A percentile compares a stretch with the other conserved stretches of the same genome.
These are phyloP conservation scores for Eragrostis curvula DNA, from an alignment of 176 grass and related monocot genomes.

Conservation along the genomic window DNA sequence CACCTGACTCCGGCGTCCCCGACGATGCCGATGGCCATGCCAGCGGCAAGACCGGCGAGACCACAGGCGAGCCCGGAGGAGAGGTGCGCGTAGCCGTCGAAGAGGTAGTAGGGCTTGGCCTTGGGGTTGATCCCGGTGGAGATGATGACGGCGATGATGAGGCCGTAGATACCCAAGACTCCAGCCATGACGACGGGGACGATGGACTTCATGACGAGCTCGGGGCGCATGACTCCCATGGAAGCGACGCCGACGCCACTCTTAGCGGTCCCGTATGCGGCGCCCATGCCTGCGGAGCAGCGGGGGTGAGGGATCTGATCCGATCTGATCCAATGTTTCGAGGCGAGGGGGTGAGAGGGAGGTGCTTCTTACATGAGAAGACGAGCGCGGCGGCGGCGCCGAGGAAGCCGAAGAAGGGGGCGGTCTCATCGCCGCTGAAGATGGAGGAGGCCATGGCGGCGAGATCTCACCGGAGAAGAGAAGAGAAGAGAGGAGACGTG, in stretches of 20 bases:
- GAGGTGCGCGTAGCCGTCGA: slow-evolving; percentile 79
- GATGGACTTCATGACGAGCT: slow-evolving; percentile 88
- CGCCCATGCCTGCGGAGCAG: slow-evolving; percentile 55
- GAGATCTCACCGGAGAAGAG: too few species aligned
- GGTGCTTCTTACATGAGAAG: slow-evolving; percentile 77
- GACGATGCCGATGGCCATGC: slow-evolving; percentile 82
- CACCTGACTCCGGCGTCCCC: slow-evolving; percentile 71
- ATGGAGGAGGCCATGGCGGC: not conserved
- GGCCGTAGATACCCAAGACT: slow-evolving; percentile 81
- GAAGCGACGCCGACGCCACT: slow-evolving; percentile 75
- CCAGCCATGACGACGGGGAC: slow-evolving; percentile 82
- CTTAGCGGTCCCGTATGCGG: slow-evolving; percentile 75
- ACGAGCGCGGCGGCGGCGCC: slow-evolving; percentile 87
- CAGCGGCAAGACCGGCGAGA: slow-evolving; percentile 61
- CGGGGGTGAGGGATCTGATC: not conserved
- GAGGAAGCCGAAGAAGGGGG: slow-evolving; percentile 99
- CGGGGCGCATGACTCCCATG: slow-evolving; percentile 78
- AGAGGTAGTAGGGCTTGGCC: slow-evolving; percentile 85
- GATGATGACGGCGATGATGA: slow-evolving; percentile 87
- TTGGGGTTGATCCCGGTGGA: slow-evolving; percentile 83
- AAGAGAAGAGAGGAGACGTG: too few species aligned
- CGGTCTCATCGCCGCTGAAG: slow-evolving; percentile 96
- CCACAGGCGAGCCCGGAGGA: slow-evolving; percentile 70
- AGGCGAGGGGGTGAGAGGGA: not conserved
- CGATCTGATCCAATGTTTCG: not conserved